Evolutionary conservation across 805 yeast genomes (phyloP).

Genomic region (Spathaspora passalidarum): DNA sequence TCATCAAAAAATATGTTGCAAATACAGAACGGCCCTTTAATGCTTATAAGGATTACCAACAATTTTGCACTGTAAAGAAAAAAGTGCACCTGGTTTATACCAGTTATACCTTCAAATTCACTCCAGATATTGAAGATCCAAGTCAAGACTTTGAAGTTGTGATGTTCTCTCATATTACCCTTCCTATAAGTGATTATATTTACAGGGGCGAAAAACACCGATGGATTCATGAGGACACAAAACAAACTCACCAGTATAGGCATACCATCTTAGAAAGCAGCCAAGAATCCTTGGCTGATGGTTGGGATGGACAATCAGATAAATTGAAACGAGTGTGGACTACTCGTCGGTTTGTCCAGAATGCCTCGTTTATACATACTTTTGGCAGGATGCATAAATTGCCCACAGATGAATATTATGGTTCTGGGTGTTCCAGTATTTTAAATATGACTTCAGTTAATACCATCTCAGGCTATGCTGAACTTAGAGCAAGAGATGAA

Average conservation of each 20-base stretch:
- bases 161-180: slow-evolving; percentile 8
- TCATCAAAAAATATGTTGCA: slow-evolving; percentile 7
- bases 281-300: slow-evolving; percentile 6
- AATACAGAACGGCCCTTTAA: slow-evolving; percentile 7
- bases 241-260: slow-evolving; percentile 5
- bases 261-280: not conserved
- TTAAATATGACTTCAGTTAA: slow-evolving; percentile 3
- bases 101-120: slow-evolving; percentile 6
- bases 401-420: slow-evolving; percentile 9
- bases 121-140: slow-evolving; percentile 7
- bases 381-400: not conserved
- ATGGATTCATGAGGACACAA: slow-evolving; percentile 8
- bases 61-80: slow-evolving; percentile 6
- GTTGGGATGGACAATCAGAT: slow-evolving; percentile 8
- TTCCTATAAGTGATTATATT: slow-evolving; percentile 10
- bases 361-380: not conserved
- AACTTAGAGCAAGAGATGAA: slow-evolving; percentile 2
- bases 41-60: slow-evolving; percentile 5
- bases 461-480: slow-evolving; percentile 6
- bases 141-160: slow-evolving; percentile 5
- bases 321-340: slow-evolving; percentile 3
- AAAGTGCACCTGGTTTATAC: slow-evolving; percentile 4
- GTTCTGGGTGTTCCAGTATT: slow-evolving; percentile 1
- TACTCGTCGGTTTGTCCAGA: slow-evolving; percentile 1
- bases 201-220: slow-evolving; percentile 6